These are phyloP conservation scores for Capronia epimyces DNA, from an alignment of 2,329 filamentous ascomycete genomes.

Conservation along the genomic window DNA sequence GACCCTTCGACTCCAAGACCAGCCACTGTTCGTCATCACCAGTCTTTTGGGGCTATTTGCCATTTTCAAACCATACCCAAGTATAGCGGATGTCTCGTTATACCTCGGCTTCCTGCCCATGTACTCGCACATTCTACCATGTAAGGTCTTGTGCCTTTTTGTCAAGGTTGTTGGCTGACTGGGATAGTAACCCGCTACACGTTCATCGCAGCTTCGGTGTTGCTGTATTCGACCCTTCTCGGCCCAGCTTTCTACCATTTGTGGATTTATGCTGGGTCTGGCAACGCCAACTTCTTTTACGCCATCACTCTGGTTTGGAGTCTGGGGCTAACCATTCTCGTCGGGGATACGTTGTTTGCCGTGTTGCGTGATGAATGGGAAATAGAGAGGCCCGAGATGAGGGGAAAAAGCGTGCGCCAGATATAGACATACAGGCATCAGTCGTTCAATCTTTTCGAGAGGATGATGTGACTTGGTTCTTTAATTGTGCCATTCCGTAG, in stretches of 20 bases:
- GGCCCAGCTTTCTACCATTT: constrained; percentile 94
- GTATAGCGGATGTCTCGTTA: constrained; percentile 79
- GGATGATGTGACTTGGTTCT: constrained; percentile 49
- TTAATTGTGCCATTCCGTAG: constrained; percentile 47
- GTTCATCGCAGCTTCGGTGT: constrained; percentile 74
- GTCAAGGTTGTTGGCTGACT: constrained; percentile 29
- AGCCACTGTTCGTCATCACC: constrained; percentile 79
- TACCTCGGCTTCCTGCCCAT: constrained; percentile 79
- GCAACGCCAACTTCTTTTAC: constrained; percentile 99
- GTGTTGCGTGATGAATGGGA: constrained; percentile 91
- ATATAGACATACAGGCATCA: constrained; percentile 54
- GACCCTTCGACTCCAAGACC: constrained; percentile 71
- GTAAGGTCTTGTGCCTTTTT: constrained; percentile 43
- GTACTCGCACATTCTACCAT: constrained; percentile 84
- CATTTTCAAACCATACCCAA: constrained; percentile 96
- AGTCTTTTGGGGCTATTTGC: constrained; percentile 84
- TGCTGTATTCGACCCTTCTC: constrained; percentile 81
- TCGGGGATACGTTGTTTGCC: constrained; percentile 84
- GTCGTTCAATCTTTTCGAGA: constrained; percentile 43
- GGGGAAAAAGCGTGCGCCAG: constrained; percentile 78
- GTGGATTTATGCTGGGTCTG: constrained; percentile 96
- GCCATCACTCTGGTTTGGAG: constrained; percentile 99
- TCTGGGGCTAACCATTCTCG: constrained; percentile 75
- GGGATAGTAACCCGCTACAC: constrained; percentile 77
- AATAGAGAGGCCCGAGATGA: constrained; percentile 81